Percentiles rank a stretch among this genome's conserved stretches.
These are phyloP conservation scores for Ophiocordyceps camponoti-rufipedis DNA, from an alignment of 2,329 filamentous ascomycete genomes.

Conservation along the genomic window DNA sequence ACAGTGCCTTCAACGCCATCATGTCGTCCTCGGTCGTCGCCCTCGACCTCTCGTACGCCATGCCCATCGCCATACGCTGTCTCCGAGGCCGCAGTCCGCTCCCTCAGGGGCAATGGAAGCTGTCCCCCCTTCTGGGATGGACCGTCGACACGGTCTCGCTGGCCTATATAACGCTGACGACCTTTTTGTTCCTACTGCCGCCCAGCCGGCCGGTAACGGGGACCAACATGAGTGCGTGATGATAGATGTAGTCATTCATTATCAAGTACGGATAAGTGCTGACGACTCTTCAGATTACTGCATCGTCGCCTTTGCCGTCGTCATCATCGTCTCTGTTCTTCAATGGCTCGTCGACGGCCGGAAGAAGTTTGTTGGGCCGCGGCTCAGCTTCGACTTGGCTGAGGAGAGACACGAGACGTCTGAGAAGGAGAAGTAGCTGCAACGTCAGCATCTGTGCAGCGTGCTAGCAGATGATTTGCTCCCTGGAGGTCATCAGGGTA, in stretches of 20 bases:
- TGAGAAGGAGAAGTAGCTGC: background rate
- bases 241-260: no score
- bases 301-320: constrained; percentile 25
- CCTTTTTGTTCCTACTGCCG: constrained; percentile 55
- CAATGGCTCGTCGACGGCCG: constrained; percentile 27
- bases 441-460: background rate
- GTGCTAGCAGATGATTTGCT: no score
- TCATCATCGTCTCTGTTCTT: constrained; percentile 20
- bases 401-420: background rate
- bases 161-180: constrained; percentile 46
- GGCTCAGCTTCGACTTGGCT: constrained; percentile 2
- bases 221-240: constrained; percentile 58
- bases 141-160: constrained; percentile 26
- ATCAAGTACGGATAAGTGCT: background rate
- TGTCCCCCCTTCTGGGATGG: constrained; percentile 18
- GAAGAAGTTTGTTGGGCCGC: constrained; percentile 21
- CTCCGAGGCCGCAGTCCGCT: constrained; percentile 44
- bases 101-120: constrained; percentile 25
- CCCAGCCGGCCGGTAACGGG: constrained; percentile 43
- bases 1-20: constrained; percentile 50
- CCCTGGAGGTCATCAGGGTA: no score
- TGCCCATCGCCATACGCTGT: constrained; percentile 53
- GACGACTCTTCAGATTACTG: constrained; percentile 16
- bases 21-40: constrained; percentile 54
- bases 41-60: constrained; percentile 54